phyloP scores from a whole-genome alignment of 352 stramenopile genomes.

The Globisporangium paddicum region DNA sequence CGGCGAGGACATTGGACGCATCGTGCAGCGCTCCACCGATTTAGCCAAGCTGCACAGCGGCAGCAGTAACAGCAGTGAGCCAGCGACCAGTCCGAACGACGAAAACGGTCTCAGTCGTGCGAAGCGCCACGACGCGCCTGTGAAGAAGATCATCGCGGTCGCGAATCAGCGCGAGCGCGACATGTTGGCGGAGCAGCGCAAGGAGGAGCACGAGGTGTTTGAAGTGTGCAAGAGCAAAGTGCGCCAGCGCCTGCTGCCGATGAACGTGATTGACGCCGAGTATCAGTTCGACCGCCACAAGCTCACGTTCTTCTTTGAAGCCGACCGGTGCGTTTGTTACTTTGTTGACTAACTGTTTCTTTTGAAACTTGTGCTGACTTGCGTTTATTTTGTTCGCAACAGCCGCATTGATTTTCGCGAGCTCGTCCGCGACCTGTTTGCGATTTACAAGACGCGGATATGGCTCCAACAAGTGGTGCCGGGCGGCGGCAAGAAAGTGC shows the following conservation, averaged over 20 bases:
- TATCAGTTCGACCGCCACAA: slow-evolving; percentile 99
- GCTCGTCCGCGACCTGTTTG: slow-evolving; percentile 97
- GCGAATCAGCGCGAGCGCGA: slow-evolving; percentile 91
- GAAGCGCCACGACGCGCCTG: slow-evolving; percentile 66
- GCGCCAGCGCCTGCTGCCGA: slow-evolving; percentile 90
- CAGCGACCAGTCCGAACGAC: slow-evolving; percentile 4
- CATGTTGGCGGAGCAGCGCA: slow-evolving; percentile 88
- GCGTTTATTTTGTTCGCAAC: background rate
- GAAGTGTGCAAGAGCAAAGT: slow-evolving; percentile 96
- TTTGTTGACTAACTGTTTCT: background rate
- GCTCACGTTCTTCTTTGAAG: slow-evolving; percentile 98
- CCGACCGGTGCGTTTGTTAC: slow-evolving; percentile 79
- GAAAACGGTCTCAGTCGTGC: slow-evolving; percentile 42
- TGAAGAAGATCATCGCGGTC: slow-evolving; percentile 92
- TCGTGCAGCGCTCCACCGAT: slow-evolving; percentile 88
- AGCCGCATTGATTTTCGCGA: slow-evolving; percentile 97
- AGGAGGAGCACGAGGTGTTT: slow-evolving; percentile 95
- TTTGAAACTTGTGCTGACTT: background rate
- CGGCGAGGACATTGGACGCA: slow-evolving; percentile 94
- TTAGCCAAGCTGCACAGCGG: slow-evolving; percentile 62
- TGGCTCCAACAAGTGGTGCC: slow-evolving; percentile 96
- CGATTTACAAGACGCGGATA: slow-evolving; percentile 98
- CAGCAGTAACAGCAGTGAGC: slow-evolving; percentile 22
- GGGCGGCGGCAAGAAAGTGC: slow-evolving; percentile 60
- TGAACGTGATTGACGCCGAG: slow-evolving; percentile 97